These are phyloP conservation scores for Xylariaceae sp. DNA, from an alignment of 2,329 filamentous ascomycete genomes.

Conservation along the genomic window DNA sequence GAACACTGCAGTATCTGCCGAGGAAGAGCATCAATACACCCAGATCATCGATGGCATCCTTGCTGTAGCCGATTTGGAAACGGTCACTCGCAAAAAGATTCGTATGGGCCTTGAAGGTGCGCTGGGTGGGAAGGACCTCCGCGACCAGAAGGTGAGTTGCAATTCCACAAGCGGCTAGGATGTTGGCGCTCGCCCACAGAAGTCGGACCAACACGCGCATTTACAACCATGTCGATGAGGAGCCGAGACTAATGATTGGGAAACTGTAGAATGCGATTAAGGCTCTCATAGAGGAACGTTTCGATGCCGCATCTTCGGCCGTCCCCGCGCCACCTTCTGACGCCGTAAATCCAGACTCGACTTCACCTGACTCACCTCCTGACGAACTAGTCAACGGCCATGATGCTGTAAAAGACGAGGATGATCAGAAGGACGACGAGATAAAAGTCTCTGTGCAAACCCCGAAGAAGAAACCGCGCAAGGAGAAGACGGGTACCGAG, in stretches of 20 bases:
- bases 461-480: conserved; percentile 57
- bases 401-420: conserved; percentile 22
- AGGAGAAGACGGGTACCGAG: conserved; percentile 51
- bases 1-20: conserved; percentile 34
- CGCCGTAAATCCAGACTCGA: conserved; percentile 10
- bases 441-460: conserved; percentile 42
- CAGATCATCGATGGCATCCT: conserved; percentile 54
- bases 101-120: conserved; percentile 47
- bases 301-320: conserved; percentile 58
- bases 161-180: too few relatives aligned
- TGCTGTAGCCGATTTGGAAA: conserved; percentile 49
- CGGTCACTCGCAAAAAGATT: conserved; percentile 57
- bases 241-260: too few relatives aligned
- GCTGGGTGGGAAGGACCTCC: conserved; percentile 50
- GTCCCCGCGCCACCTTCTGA: conserved; percentile 22
- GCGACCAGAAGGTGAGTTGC: conserved; percentile 46
- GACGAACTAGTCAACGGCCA: conserved; percentile 19
- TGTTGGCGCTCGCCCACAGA: too few relatives aligned
- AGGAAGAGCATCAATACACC: conserved; percentile 46
- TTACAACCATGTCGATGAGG: too few relatives aligned
- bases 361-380: conserved; percentile 14
- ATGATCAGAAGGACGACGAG: conserved; percentile 30
- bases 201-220: too few relatives aligned
- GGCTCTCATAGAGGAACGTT: conserved; percentile 63
- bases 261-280: conserved; percentile 57